Conservation (phyloP, 129 eudicot species). For the Deinandra increscens region DNA sequence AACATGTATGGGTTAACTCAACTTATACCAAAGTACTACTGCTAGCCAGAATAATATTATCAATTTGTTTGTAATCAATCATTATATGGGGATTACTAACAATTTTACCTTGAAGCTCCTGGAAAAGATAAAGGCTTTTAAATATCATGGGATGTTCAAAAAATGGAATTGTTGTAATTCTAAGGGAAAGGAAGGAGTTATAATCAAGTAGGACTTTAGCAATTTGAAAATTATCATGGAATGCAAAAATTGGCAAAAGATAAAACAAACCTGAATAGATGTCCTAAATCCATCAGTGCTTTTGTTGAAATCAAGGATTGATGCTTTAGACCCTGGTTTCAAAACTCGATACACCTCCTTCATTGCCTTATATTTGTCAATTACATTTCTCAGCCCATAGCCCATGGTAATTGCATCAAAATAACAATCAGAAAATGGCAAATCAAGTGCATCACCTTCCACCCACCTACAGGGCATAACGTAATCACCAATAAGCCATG, state of each 20-base stretch:
- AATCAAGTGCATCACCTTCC: conserved; percentile 86
- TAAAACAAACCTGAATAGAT: conserved; percentile 58
- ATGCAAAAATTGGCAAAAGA: not conserved
- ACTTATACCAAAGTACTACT: too few species aligned
- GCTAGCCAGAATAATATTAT: not conserved
- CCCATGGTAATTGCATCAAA: conserved; percentile 94
- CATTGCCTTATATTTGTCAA: conserved; percentile 67
- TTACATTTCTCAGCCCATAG: conserved; percentile 80
- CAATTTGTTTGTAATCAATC: not conserved
- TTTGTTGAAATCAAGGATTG: conserved; percentile 94
- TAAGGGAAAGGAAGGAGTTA: not conserved
- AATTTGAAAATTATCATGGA: not conserved
- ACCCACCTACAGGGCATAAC: conserved; percentile 61
- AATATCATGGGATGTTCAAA: not conserved
- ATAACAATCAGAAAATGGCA: conserved; percentile 68
- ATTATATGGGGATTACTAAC: not conserved
- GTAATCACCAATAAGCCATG: conserved; percentile 21
- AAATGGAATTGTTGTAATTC: not conserved
- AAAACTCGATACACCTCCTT: conserved; percentile 72
- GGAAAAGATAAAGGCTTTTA: not conserved
- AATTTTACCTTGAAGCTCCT: too few species aligned
- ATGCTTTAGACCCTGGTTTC: conserved; percentile 71
- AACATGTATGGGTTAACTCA: not conserved
- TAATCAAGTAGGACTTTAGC: not conserved
- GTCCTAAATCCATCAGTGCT: conserved; percentile 47